phyloP scores from a whole-genome alignment of 2,329 filamentous ascomycete genomes.

The Monosporascus sp. region DNA sequence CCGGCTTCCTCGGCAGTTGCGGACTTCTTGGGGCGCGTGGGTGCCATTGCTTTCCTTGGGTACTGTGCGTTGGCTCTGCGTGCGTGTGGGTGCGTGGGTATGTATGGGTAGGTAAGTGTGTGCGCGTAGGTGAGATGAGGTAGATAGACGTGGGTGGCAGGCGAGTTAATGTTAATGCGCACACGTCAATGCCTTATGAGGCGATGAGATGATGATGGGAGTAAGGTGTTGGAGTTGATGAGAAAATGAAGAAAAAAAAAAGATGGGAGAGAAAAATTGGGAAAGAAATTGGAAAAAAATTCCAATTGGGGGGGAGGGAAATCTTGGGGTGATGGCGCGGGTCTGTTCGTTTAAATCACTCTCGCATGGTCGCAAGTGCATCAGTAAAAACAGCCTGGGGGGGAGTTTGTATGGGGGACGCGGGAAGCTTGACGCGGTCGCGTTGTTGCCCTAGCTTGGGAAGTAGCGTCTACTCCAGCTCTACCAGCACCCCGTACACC shows the following conservation, averaged over 20 bases:
- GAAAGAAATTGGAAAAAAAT: slow-evolving; percentile 1
- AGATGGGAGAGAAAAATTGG: not conserved
- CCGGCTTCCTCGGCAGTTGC: slow-evolving; percentile 12
- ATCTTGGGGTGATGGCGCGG: not conserved
- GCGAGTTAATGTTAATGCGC: not conserved
- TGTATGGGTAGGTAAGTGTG: not conserved
- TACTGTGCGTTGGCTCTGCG: not conserved
- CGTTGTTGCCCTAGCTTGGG: not conserved
- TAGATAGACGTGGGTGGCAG: not conserved
- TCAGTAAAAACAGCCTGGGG: not conserved
- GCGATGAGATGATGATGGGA: no score
- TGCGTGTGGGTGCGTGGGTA: not conserved
- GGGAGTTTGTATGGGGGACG: not conserved
- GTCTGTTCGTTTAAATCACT: not conserved
- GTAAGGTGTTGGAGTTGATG: no score
- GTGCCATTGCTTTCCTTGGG: slow-evolving; percentile 14
- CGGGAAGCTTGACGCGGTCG: not conserved
- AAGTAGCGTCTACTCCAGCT: no score
- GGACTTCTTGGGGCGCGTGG: slow-evolving; percentile 18
- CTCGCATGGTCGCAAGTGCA: no score
- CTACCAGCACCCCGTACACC: no score
- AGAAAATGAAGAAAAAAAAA: no score
- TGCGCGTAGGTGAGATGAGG: not conserved
- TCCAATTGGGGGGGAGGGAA: not conserved
- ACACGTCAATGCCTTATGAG: no score